Base-by-base conservation (phyloP, 441 rosid species). In the Manihot esculenta region DNA sequence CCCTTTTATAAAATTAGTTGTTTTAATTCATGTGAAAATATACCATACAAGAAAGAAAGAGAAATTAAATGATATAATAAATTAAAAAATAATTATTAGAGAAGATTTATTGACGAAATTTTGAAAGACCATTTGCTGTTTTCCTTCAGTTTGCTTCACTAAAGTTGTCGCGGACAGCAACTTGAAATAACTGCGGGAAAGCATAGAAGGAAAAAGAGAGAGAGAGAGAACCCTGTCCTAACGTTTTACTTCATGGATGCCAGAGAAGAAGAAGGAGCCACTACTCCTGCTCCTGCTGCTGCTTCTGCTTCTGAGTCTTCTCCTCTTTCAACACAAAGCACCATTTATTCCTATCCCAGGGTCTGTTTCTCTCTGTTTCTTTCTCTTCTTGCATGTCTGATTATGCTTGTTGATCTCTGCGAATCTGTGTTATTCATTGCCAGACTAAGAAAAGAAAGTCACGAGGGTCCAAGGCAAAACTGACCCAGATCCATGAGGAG, bases 401-500 rank as follows among this genome's bases (percentile, higher is more conserved):
- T 67, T 68, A 0, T 69, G 47, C 42, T 11, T 49, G 12, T 58
- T 73, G 64, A 62, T 59, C 49, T 61, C 48, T 30, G 59, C 24
- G 45, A 53, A 44, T 78, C 74, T 71, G 38, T 51, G 26, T 7
- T 53, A 21, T 66, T 65, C 53, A 33, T 49, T 73, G 35, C 1
- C 79, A 81, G 82, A 64, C 30, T 71, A 78, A 62, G 57, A 63
- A 50, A 67, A 81, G 78, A 80, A 78, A 78, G 76, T 48, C 71
- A 11, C 70, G 56, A 27, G 73, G 77, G 47, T 65, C 64, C 73
- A 81, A 70, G 77, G 33, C 56, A 60, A 81, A 74, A 75, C 67
- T 33, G 42, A 50, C 72, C 73, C 82, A 81, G 84, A 76, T 74
- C 76, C 64, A 50, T 18, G 64, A 66, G 5, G 71, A 62, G 63